Evolutionary conservation across 495 filamentous ascomycete species (phyloP).

Genomic region (Penicillium flavigenum): DNA sequence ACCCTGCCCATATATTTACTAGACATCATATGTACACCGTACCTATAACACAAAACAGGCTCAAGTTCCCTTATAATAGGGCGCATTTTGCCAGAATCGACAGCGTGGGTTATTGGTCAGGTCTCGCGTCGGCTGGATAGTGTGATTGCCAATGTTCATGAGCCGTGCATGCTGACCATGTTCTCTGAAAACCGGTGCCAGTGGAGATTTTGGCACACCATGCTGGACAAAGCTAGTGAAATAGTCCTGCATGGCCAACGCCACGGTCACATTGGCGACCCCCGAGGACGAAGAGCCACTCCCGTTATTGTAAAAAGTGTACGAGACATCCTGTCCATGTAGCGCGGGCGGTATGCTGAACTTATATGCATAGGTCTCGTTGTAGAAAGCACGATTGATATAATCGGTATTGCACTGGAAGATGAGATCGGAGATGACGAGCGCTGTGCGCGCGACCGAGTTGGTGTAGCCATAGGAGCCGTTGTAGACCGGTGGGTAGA

Average conservation of each 20-base stretch:
- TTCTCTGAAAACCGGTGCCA: slow-evolving; percentile 40
- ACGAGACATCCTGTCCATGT: slow-evolving; percentile 57
- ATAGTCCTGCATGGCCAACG: slow-evolving; percentile 58
- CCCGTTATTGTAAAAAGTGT: slow-evolving; percentile 57
- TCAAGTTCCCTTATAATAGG: slow-evolving; percentile 6
- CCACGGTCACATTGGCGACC: slow-evolving; percentile 34
- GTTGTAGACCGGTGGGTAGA: slow-evolving; percentile 62
- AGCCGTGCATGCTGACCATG: slow-evolving; percentile 42
- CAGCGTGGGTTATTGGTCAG: slow-evolving; percentile 46
- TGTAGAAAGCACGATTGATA: slow-evolving; percentile 46
- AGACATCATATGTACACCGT: background rate
- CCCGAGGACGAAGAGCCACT: background rate
- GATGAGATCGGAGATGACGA: slow-evolving; percentile 41
- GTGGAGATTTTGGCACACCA: slow-evolving; percentile 44
- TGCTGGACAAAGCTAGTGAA: slow-evolving; percentile 55
- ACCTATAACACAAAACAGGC: background rate
- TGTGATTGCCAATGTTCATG: slow-evolving; percentile 41
- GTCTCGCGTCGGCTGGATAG: slow-evolving; percentile 45
- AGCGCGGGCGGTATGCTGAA: slow-evolving; percentile 60
- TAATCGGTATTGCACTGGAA: slow-evolving; percentile 65
- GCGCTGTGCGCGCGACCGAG: slow-evolving; percentile 37
- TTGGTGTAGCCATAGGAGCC: slow-evolving; percentile 47
- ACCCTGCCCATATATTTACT: background rate
- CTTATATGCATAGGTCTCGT: slow-evolving; percentile 57
- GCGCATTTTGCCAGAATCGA: slow-evolving; percentile 37